Evolutionary conservation across 2,329 filamentous ascomycete species (phyloP).

Genomic region (Aspergillus sclerotialis): DNA sequence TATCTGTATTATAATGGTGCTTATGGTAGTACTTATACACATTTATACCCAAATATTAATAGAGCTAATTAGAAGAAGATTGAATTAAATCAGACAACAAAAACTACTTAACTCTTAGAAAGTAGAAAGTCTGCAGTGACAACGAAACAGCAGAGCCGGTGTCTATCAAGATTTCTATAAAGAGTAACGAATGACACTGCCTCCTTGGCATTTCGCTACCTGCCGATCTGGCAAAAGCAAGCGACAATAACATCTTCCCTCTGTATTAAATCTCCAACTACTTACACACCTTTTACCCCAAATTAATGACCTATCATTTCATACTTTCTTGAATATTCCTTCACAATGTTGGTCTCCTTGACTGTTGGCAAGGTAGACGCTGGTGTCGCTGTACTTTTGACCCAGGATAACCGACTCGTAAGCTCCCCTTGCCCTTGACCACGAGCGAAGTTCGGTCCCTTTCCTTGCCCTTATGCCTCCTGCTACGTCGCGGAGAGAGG

Average conservation of each 20-base stretch:
- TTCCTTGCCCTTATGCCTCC: background rate
- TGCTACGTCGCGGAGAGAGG: background rate
- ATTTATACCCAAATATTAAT: too few relatives aligned
- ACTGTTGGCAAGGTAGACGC: conserved; percentile 99
- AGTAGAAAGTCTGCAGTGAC: conserved; percentile 1
- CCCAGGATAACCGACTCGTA: conserved; percentile 93
- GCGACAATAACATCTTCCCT: conserved; percentile 1
- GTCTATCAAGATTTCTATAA: conserved; percentile 19
- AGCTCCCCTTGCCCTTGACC: conserved; percentile 27
- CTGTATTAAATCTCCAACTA: background rate
- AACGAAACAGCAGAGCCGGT: conserved; percentile 21
- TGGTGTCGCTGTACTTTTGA: conserved; percentile 92
- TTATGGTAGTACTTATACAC: too few relatives aligned
- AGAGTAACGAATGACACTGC: conserved; percentile 15
- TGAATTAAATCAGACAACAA: too few relatives aligned
- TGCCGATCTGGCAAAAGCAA: conserved; percentile 23
- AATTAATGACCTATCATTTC: conserved; percentile 5
- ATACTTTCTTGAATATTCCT: conserved; percentile 1
- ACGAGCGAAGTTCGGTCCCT: background rate
- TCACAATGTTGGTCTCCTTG: conserved; percentile 84
- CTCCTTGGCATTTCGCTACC: conserved; percentile 24
- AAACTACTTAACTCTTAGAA: too few relatives aligned
- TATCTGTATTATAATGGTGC: too few relatives aligned
- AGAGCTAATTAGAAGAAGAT: too few relatives aligned
- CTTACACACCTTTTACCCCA: background rate